These are phyloP conservation scores for Leucoagaricus sp. DNA, from an alignment of 1,284 basidiomycete species.

Conservation along the genomic window DNA sequence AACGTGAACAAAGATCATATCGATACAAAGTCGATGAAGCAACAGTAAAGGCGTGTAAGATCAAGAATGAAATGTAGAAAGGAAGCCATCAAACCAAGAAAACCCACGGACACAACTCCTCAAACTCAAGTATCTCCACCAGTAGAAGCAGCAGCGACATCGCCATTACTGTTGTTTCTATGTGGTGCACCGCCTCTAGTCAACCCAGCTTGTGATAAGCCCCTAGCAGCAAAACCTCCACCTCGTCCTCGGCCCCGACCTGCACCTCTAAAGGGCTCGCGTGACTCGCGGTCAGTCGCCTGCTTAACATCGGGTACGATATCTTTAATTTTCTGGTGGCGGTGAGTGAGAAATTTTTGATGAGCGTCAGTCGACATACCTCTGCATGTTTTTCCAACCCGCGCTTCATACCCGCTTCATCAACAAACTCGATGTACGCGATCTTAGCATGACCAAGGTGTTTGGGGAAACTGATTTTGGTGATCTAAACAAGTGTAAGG, in stretches of 20 bases:
- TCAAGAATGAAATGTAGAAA: not conserved
- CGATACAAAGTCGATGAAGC: not conserved
- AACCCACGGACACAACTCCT: not conserved
- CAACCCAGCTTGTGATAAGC: slow-evolving; percentile 69
- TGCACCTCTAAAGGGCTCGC: slow-evolving; percentile 35
- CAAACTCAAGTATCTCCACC: slow-evolving; percentile 5
- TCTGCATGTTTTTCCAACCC: slow-evolving; percentile 73
- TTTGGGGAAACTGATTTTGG: slow-evolving; percentile 67
- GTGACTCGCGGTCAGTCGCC: slow-evolving; percentile 66
- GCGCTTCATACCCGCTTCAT: slow-evolving; percentile 79
- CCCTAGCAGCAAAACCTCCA: slow-evolving; percentile 60
- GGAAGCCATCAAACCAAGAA: not conserved
- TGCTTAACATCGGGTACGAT: slow-evolving; percentile 63
- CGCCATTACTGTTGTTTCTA: slow-evolving; percentile 7
- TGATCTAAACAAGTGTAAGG: slow-evolving; percentile 60
- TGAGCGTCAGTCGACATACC: slow-evolving; percentile 45
- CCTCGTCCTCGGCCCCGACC: slow-evolving; percentile 54
- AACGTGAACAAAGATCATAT: not conserved
- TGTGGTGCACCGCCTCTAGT: slow-evolving; percentile 32
- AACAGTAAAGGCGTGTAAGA: not conserved
- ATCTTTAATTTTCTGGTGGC: slow-evolving; percentile 65
- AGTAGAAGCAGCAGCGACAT: not conserved
- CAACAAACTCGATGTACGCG: slow-evolving; percentile 86
- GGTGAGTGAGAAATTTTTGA: not conserved
- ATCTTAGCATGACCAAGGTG: slow-evolving; percentile 55